Base-by-base conservation (phyloP, 257 asterid genomes). In the Lavandula angustifolia region DNA sequence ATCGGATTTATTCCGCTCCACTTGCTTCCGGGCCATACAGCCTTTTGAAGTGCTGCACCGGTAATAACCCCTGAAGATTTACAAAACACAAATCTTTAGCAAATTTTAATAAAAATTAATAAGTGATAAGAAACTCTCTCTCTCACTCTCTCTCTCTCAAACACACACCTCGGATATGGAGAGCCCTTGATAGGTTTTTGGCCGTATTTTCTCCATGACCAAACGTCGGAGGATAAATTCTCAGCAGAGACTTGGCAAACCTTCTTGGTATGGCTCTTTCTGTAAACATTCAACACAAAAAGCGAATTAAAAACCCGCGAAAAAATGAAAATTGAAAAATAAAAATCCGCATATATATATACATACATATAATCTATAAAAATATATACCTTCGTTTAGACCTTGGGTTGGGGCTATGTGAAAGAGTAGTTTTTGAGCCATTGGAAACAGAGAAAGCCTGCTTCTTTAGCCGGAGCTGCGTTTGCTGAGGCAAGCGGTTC, bases 131-230 rank as follows among this genome's bases (percentile, higher is more conserved):
- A 54, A 12, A 52, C 29, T 1, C 4, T 31, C 10, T 14, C 53
- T 8, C 11, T 31, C 42, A 5, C 42, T 58, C 48, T 58, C 51
- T 58, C 18, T 58, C 50, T 58, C 11, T 13, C 13, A 55, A 57
- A 17, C 49, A 40, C 57, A 11, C 13, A 84, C 96, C 96, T 89
- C 18, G 96, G 96, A 73, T 88, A 87, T n/a, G 96, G 96, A 7
- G 96, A 92, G 66, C 98, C 96, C 76, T 92, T 89, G 59, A 92
- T 92, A 68, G 96, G 98, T 66, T 89, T 89, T 64, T 92, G 98
- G 14, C 98, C 98, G 76, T 92, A 92, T 79, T 92, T 92, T 70
- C 98, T 83, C 98, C 98, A 92, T 62, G 96, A 92, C 96, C 96
- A 92, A 68, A 73, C 75, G 64, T 92, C 98, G 18, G 95, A 86